phyloP scores from a whole-genome alignment of 805 yeast species.

The Teunomyces stri region DNA sequence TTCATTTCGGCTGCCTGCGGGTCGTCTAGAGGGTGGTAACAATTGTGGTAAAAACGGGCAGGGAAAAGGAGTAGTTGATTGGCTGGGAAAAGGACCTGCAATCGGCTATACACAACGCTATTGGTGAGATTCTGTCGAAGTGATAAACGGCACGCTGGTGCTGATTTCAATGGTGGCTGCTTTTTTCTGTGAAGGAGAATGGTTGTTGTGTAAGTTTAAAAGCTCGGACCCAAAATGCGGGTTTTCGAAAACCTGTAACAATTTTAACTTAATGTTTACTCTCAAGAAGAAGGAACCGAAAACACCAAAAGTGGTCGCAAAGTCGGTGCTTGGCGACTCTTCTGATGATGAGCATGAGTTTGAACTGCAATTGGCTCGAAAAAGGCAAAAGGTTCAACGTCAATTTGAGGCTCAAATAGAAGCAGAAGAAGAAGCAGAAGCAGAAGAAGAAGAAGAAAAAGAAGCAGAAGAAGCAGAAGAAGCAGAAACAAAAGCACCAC shows the following conservation, averaged over 20 bases:
- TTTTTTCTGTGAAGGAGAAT: no score
- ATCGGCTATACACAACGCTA: background rate
- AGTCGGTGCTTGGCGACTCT: background rate
- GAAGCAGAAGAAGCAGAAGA: no score
- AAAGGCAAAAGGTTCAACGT: background rate
- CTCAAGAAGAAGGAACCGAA: slow-evolving; percentile 12
- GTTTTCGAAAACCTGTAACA: background rate
- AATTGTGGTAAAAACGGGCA: no score
- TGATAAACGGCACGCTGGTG: background rate
- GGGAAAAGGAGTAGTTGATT: no score
- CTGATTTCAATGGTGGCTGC: no score
- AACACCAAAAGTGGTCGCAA: background rate
- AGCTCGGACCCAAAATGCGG: background rate
- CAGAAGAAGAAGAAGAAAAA: background rate
- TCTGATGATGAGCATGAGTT: background rate
- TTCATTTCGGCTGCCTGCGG: slow-evolving; percentile 15
- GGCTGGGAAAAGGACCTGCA: no score
- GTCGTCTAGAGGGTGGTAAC: background rate
- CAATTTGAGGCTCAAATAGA: background rate
- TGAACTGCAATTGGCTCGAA: background rate
- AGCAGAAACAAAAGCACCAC: background rate
- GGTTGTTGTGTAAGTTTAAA: background rate
- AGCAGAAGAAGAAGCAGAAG: background rate
- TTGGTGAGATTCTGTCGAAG: background rate
- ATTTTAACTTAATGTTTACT: slow-evolving; percentile 34